Evolutionary conservation across 306 rosid genomes (phyloP).

Genomic region (Prinsepia uniflora): DNA sequence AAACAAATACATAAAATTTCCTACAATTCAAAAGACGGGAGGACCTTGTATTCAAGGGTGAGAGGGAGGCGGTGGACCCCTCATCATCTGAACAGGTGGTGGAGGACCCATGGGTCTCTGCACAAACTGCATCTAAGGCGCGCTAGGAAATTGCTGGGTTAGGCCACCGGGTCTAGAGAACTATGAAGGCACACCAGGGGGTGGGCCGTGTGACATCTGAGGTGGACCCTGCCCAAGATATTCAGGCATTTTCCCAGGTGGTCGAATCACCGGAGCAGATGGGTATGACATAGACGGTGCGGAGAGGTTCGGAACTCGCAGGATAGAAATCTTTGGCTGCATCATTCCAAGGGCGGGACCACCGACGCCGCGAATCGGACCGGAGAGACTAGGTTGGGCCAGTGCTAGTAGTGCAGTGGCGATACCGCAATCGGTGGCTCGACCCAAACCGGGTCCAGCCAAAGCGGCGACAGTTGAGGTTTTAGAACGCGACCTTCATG

Average conservation of each 20-base stretch:
- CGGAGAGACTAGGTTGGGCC: constrained; percentile 92
- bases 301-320: constrained; percentile 51
- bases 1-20: not conserved
- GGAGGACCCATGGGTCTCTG: constrained; percentile 99
- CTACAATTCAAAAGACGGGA: constrained; percentile 27
- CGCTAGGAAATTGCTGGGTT: constrained; percentile 45
- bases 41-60: constrained; percentile 89
- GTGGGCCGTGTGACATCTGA: constrained; percentile 57
- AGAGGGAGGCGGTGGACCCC: constrained; percentile 89
- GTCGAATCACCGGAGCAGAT: constrained; percentile 61
- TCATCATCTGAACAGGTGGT: constrained; percentile 90
- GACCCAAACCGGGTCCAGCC: constrained; percentile 88
- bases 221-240: constrained; percentile 70
- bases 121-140: constrained; percentile 71
- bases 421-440: constrained; percentile 81
- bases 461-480: constrained; percentile 72
- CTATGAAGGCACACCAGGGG: constrained; percentile 64
- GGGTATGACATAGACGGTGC: constrained; percentile 80
- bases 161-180: constrained; percentile 72
- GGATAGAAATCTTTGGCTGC: constrained; percentile 96
- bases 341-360: constrained; percentile 98
- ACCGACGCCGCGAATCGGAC: constrained; percentile 92
- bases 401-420: constrained; percentile 71
- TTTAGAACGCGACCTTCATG: constrained; percentile 88
- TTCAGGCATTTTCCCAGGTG: constrained; percentile 64